Conservation (phyloP, 208 protist species). For the Trichomonas tenax region DNA sequence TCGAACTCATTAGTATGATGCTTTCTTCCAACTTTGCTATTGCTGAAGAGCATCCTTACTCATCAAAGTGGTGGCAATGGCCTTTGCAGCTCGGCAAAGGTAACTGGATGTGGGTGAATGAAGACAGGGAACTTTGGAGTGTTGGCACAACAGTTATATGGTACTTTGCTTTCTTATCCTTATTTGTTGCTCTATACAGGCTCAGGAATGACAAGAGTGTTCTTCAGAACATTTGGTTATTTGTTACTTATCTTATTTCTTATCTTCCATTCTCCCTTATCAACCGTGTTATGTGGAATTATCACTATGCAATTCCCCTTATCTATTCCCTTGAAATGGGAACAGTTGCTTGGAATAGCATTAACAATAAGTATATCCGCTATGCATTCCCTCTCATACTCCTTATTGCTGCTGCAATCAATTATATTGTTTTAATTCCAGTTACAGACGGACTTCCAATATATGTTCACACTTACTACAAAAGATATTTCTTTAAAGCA, state of each 20-base stretch:
- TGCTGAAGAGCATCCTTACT: background rate
- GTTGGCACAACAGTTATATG: background rate
- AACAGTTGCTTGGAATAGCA: background rate
- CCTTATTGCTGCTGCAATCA: background rate
- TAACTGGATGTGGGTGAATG: background rate
- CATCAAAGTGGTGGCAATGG: slow-evolving; percentile 15
- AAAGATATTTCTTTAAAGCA: background rate
- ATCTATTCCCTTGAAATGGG: background rate
- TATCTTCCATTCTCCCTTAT: background rate
- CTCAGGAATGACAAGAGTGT: no score
- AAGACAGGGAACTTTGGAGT: background rate
- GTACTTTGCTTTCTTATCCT: background rate
- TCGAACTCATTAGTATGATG: background rate
- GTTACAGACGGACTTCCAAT: background rate
- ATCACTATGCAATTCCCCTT: background rate
- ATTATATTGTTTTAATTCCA: background rate
- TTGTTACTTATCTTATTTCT: background rate
- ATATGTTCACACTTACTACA: background rate
- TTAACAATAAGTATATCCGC: background rate
- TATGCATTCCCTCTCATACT: background rate
- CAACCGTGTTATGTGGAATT: slow-evolving; percentile 6
- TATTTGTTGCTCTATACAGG: background rate
- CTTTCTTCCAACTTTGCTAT: background rate
- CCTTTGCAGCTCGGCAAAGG: background rate
- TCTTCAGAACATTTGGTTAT: background rate